These are phyloP conservation scores for Gentiana dahurica DNA, from an alignment of 257 asterid genomes.

Conservation along the genomic window DNA sequence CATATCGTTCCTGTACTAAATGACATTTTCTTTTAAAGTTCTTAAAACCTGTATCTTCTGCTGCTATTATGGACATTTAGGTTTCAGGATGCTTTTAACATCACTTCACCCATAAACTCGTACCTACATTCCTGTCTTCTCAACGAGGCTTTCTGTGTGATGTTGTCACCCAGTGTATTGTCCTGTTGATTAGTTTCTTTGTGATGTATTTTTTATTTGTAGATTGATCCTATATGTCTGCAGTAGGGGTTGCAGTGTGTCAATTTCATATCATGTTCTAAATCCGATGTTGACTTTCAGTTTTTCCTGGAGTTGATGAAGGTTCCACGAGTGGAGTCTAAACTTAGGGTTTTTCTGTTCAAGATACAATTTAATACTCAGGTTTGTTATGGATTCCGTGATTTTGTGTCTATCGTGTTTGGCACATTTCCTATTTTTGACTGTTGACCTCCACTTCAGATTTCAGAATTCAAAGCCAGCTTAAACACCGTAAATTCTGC, in stretches of 20 bases:
- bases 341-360: conserved; percentile 89
- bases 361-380: conserved; percentile 91
- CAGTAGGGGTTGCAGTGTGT: background rate
- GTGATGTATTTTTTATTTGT: background rate
- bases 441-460: conserved; percentile 35
- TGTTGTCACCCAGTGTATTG: background rate
- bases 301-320: conserved; percentile 99
- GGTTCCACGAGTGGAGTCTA: conserved; percentile 97
- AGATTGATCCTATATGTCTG: too few species aligned
- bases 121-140: background rate
- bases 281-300: conserved; percentile 37
- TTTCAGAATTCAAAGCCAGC: conserved; percentile 71
- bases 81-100: too few species aligned
- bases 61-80: too few species aligned
- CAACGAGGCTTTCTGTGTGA: background rate
- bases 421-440: conserved; percentile 18
- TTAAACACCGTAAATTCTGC: conserved; percentile 77
- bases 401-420: conserved; percentile 8
- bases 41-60: too few species aligned
- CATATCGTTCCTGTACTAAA: background rate
- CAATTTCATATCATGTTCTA: background rate
- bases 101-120: too few species aligned
- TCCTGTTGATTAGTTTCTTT: background rate
- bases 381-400: conserved; percentile 39
- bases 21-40: too few species aligned